Conservation (phyloP, 202 grass and related monocot species). For the Hordeum pubiflorum region DNA sequence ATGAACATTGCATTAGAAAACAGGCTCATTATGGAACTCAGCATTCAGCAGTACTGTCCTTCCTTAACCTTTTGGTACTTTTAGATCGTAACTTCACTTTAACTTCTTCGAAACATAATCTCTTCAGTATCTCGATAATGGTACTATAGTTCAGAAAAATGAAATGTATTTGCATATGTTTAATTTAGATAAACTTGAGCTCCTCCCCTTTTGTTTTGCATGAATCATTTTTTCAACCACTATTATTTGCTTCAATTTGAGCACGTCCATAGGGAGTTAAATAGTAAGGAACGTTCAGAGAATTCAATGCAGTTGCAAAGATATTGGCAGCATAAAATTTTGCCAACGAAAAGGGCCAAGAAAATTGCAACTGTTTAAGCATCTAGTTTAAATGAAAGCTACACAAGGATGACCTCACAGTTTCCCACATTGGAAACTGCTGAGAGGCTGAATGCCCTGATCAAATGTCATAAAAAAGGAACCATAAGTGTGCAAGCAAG, state of each 20-base stretch:
- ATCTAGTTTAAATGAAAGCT: background rate
- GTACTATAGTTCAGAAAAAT: background rate
- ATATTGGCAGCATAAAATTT: background rate
- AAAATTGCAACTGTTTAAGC: background rate
- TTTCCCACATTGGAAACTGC: background rate
- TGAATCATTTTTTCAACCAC: background rate
- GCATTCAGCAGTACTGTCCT: background rate
- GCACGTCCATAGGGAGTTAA: background rate
- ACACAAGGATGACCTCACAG: background rate
- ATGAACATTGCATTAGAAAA: conserved; percentile 2
- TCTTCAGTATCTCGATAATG: background rate
- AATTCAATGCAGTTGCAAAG: background rate
- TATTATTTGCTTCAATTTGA: background rate
- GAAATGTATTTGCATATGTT: background rate
- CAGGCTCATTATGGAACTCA: background rate
- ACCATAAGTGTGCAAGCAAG: background rate
- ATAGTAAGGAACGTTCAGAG: background rate
- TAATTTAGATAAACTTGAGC: background rate
- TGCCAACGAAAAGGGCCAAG: background rate
- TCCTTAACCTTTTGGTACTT: background rate
- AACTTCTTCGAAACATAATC: background rate
- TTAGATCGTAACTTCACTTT: background rate
- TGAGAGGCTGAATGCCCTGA: background rate
- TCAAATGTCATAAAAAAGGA: background rate
- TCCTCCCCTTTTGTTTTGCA: background rate